Conservation (phyloP, 2,329 filamentous ascomycete genomes). For the Neofusicoccum ribis region DNA sequence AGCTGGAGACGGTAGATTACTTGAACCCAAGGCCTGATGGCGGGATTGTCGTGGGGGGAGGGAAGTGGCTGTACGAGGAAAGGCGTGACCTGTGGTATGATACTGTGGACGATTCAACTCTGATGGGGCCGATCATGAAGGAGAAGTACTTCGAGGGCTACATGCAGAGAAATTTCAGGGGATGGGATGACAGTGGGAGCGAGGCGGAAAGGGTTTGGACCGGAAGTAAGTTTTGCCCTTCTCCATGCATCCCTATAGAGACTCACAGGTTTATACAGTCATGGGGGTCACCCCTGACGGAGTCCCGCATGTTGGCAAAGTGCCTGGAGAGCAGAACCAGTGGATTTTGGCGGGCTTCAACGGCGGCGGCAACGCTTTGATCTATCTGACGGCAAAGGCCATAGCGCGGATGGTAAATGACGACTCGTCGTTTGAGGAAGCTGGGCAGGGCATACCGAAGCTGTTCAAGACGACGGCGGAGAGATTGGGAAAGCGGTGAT, state of each 20-base stretch:
- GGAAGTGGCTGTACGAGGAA: constrained; percentile 34
- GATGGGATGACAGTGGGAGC: constrained; percentile 27
- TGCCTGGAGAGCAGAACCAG: constrained; percentile 19
- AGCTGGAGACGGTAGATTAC: constrained; percentile 33
- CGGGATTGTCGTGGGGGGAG: constrained; percentile 49
- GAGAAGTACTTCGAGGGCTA: constrained; percentile 29
- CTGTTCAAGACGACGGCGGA: constrained; percentile 37
- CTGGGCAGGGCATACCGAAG: constrained; percentile 36
- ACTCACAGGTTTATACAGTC: constrained; percentile 15
- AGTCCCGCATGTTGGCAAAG: constrained; percentile 23
- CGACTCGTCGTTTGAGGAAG: constrained; percentile 31
- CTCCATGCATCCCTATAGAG: not conserved
- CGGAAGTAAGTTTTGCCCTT: constrained; percentile 26
- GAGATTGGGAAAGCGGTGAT: constrained; percentile 25
- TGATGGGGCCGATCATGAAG: constrained; percentile 26
- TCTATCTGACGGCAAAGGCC: constrained; percentile 36
- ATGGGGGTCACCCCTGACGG: constrained; percentile 25
- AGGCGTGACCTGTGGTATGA: constrained; percentile 46
- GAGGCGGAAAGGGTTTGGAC: constrained; percentile 26
- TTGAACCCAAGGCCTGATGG: constrained; percentile 48
- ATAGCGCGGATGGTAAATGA: constrained; percentile 43
- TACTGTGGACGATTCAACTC: constrained; percentile 34
- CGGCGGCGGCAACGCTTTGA: constrained; percentile 25
- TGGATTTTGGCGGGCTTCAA: constrained; percentile 26
- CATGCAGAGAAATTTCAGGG: constrained; percentile 29